A percentile compares a stretch with the other conserved stretches of the same genome.
Evolutionary conservation across 768 basidiomycete genomes (phyloP).

Genomic region (Pisolithus tinctorius): DNA sequence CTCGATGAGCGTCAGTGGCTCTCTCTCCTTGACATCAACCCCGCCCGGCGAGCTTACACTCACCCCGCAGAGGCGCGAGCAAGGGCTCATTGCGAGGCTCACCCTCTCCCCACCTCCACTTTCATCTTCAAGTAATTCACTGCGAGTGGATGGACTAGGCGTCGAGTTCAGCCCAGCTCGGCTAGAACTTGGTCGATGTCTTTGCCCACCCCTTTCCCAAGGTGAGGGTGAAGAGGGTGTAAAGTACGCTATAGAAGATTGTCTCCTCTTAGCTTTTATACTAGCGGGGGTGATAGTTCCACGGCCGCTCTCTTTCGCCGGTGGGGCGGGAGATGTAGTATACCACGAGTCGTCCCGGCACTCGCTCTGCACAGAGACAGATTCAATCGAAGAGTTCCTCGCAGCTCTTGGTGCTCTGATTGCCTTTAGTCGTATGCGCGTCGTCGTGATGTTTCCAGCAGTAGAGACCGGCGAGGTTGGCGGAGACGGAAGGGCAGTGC

Average conservation of each 20-base stretch:
- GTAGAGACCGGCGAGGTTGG: slow-evolving; percentile 14
- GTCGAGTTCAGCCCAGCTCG: neutral
- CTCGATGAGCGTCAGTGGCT: slow-evolving; percentile 63
- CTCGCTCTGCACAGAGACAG: neutral
- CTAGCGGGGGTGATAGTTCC: neutral
- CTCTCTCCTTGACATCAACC: slow-evolving; percentile 12
- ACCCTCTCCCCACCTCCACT: slow-evolving; percentile 5
- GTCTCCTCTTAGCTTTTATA: slow-evolving; percentile 14
- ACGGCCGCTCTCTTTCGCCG: neutral
- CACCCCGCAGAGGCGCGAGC: slow-evolving; percentile 12
- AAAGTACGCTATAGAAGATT: slow-evolving; percentile 24
- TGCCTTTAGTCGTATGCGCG: slow-evolving; percentile 11
- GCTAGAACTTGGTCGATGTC: neutral
- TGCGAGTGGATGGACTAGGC: neutral
- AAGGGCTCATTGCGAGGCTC: slow-evolving; percentile 14
- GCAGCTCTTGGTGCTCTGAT: slow-evolving; percentile 1
- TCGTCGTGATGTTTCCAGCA: neutral
- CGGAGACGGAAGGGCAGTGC: slow-evolving; percentile 8
- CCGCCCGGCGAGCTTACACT: slow-evolving; percentile 13
- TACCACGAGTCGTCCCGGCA: slow-evolving; percentile 5
- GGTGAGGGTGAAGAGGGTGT: slow-evolving; percentile 22
- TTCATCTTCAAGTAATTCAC: neutral
- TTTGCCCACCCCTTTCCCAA: slow-evolving; percentile 5
- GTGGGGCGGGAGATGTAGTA: neutral
- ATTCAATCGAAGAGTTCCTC: neutral